These are phyloP conservation scores for Alternaria tenuissima DNA, from an alignment of 2,329 filamentous ascomycete genomes.

Conservation along the genomic window DNA sequence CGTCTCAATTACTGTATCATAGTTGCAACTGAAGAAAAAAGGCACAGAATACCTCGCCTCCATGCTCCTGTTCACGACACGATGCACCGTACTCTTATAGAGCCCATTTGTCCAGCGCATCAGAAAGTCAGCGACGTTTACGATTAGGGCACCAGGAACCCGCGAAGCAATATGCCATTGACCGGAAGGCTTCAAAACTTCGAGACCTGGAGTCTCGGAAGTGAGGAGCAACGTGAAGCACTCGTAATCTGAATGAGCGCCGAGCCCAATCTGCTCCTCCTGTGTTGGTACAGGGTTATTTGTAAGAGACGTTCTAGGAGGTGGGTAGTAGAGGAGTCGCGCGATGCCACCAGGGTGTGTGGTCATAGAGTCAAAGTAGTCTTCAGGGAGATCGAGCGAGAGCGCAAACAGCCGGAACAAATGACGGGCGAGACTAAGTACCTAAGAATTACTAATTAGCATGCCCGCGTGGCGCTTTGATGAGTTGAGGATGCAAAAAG, in stretches of 20 bases:
- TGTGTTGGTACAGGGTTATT: background rate
- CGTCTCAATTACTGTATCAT: conserved; percentile 52
- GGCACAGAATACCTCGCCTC: conserved; percentile 56
- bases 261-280: conserved; percentile 48
- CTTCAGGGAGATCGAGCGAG: conserved; percentile 49
- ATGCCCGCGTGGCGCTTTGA: background rate
- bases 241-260: conserved; percentile 50
- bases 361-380: conserved; percentile 52
- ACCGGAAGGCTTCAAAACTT: conserved; percentile 44
- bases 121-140: conserved; percentile 63
- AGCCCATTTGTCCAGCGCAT: conserved; percentile 61
- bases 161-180: conserved; percentile 48
- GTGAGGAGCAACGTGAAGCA: conserved; percentile 47
- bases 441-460: conserved; percentile 11
- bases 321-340: conserved; percentile 52
- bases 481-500: background rate
- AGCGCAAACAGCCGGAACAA: conserved; percentile 54
- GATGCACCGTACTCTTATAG: conserved; percentile 61
- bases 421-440: conserved; percentile 51
- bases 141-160: conserved; percentile 56
- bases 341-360: conserved; percentile 54
- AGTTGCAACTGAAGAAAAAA: conserved; percentile 58
- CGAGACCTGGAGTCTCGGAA: conserved; percentile 40
- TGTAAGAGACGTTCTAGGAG: conserved; percentile 33
- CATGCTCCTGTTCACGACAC: conserved; percentile 54